phyloP scores from a whole-genome alignment of 108 stramenopile genomes.

The Epipyxis sp. region DNA sequence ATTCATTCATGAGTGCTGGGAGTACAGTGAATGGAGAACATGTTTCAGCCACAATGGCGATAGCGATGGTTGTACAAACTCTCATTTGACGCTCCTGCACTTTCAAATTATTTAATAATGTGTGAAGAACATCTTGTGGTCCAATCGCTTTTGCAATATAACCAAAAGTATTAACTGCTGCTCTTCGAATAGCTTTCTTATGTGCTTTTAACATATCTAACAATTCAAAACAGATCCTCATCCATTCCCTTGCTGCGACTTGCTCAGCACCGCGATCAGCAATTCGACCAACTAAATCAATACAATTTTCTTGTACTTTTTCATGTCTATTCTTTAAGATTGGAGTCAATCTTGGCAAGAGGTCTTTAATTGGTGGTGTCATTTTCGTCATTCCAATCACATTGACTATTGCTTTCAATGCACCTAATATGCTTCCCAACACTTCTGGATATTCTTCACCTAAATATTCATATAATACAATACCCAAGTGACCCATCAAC shows the following conservation, averaged over 20 bases:
- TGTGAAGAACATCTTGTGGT: slow-evolving; percentile 96
- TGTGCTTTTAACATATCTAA: slow-evolving; percentile 97
- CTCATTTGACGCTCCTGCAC: slow-evolving; percentile 97
- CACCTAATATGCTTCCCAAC: slow-evolving; percentile 88
- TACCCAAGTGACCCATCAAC: slow-evolving; percentile 95
- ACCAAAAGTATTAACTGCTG: slow-evolving; percentile 97
- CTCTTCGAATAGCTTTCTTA: slow-evolving; percentile 93
- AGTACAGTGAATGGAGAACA: slow-evolving; percentile 98
- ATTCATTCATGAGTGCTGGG: slow-evolving; percentile 98
- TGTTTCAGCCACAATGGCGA: slow-evolving; percentile 98
- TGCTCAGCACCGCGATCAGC: slow-evolving; percentile 95
- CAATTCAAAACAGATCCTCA: slow-evolving; percentile 98
- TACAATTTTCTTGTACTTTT: slow-evolving; percentile 97
- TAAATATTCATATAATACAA: slow-evolving; percentile 97
- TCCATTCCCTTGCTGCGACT: slow-evolving; percentile 97
- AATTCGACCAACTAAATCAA: slow-evolving; percentile 92
- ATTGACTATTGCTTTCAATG: slow-evolving; percentile 90
- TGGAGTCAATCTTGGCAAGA: slow-evolving; percentile 93
- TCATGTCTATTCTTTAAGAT: slow-evolving; percentile 97
- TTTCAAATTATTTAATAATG: slow-evolving; percentile 94
- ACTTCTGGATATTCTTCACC: slow-evolving; percentile 98
- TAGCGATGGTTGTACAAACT: slow-evolving; percentile 98
- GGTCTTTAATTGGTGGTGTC: slow-evolving; percentile 92
- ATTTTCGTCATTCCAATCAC: slow-evolving; percentile 98
- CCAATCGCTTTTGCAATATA: slow-evolving; percentile 99